These are phyloP conservation scores for Amphicarpaea edgeworthii DNA, from an alignment of 306 rosid genomes.

Conservation along the genomic window DNA sequence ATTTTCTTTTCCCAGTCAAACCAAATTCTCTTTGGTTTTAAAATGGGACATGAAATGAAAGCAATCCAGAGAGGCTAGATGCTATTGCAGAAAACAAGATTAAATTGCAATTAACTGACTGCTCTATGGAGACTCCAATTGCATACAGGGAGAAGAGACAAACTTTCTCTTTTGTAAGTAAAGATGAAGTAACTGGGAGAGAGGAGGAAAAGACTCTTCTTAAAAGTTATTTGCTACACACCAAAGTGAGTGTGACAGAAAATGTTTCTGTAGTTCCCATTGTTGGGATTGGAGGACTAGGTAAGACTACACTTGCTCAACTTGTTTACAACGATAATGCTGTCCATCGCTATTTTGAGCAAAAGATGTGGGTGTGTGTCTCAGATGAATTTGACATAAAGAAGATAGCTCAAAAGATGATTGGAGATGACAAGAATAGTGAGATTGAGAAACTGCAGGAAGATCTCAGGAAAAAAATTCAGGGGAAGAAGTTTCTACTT, in stretches of 20 bases:
- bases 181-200: slow-evolving; percentile 50
- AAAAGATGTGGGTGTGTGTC: slow-evolving; percentile 54
- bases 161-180: slow-evolving; percentile 48
- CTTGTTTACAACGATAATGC: slow-evolving; percentile 32
- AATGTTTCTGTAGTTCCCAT: slow-evolving; percentile 48
- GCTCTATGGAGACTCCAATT: neutral
- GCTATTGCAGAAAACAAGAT: slow-evolving; percentile 38
- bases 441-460: slow-evolving; percentile 38
- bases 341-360: slow-evolving; percentile 33
- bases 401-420: slow-evolving; percentile 39
- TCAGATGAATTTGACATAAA: slow-evolving; percentile 53
- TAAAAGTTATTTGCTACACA: neutral
- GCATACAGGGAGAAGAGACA: slow-evolving; percentile 35
- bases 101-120: slow-evolving; percentile 23
- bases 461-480: slow-evolving; percentile 30
- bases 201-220: slow-evolving; percentile 23
- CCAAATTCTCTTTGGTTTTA: slow-evolving; percentile 13
- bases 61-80: slow-evolving; percentile 40
- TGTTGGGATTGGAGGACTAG: slow-evolving; percentile 57
- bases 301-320: slow-evolving; percentile 59
- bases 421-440: neutral
- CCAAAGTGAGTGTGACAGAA: slow-evolving; percentile 4
- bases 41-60: slow-evolving; percentile 45
- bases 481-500: slow-evolving; percentile 44
- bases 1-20: slow-evolving; percentile 42